Conservation (phyloP, 176 grass and related monocot species). For the Musa schizocarpa region DNA sequence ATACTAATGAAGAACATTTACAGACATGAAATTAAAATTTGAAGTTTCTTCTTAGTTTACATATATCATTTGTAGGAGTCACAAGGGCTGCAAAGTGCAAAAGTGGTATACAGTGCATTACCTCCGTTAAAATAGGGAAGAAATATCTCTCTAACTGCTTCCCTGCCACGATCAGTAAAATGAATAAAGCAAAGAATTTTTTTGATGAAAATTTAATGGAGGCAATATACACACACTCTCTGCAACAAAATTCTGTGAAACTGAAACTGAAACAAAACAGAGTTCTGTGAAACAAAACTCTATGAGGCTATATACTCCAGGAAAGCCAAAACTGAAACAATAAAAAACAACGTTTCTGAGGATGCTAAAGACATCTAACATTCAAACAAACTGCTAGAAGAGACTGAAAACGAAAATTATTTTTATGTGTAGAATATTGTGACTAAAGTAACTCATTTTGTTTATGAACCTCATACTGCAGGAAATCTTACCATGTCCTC, state of each 20-base stretch:
- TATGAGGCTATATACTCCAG: neutral
- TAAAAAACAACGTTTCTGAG: neutral
- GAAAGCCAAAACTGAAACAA: neutral
- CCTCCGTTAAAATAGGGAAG: slow-evolving; percentile 72
- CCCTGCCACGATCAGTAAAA: slow-evolving; percentile 38
- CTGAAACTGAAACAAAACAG: neutral
- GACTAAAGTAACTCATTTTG: neutral
- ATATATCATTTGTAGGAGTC: neutral
- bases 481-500: neutral
- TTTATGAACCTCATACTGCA: neutral
- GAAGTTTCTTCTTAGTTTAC: slow-evolving; percentile 1
- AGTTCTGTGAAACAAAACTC: neutral
- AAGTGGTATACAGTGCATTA: slow-evolving; percentile 16
- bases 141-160: slow-evolving; percentile 63
- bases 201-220: neutral
- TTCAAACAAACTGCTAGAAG: neutral
- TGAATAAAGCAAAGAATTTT: neutral
- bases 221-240: neutral
- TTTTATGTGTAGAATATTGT: neutral
- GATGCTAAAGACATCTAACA: neutral
- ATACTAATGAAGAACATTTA: neutral
- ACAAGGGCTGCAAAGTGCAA: neutral
- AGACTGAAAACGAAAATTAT: neutral
- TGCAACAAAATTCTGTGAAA: neutral
- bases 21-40: neutral